phyloP scores from a whole-genome alignment of 2,329 filamentous ascomycete species.

The Coniochaeta sp. region DNA sequence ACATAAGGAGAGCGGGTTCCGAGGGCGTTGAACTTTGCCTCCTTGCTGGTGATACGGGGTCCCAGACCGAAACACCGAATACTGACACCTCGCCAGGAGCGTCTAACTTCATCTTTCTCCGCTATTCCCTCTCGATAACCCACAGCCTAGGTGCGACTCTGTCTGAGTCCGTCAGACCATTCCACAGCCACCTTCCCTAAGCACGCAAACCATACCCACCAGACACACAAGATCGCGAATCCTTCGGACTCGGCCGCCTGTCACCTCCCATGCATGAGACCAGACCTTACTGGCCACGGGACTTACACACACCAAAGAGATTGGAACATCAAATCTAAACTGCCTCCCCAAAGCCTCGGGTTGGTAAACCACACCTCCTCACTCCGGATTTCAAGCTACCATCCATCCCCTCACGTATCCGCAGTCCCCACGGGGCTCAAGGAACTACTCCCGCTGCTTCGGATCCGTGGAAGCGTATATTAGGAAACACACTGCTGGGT shows the following conservation, averaged over 20 bases:
- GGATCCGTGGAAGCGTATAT: not conserved
- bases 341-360: not conserved
- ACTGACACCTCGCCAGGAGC: not conserved
- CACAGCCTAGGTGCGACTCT: not conserved
- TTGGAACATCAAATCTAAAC: not conserved
- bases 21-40: not conserved
- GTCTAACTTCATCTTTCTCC: not conserved
- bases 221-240: not conserved
- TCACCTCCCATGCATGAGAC: not conserved
- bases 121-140: not conserved
- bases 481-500: not conserved
- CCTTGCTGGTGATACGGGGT: not conserved
- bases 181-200: not conserved
- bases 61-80: not conserved
- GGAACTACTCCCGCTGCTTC: not conserved
- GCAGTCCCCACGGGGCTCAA: not conserved
- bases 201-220: not conserved
- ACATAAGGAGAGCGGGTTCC: not conserved
- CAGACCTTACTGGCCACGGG: not conserved
- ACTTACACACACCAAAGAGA: not conserved
- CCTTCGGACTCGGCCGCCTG: not conserved
- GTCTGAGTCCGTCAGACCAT: not conserved
- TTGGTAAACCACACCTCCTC: not conserved
- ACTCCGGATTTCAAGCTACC: not conserved
- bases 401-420: not conserved